These are phyloP conservation scores for Taphrina betulina DNA, from an alignment of 1,139 yeast genomes.

Conservation along the genomic window DNA sequence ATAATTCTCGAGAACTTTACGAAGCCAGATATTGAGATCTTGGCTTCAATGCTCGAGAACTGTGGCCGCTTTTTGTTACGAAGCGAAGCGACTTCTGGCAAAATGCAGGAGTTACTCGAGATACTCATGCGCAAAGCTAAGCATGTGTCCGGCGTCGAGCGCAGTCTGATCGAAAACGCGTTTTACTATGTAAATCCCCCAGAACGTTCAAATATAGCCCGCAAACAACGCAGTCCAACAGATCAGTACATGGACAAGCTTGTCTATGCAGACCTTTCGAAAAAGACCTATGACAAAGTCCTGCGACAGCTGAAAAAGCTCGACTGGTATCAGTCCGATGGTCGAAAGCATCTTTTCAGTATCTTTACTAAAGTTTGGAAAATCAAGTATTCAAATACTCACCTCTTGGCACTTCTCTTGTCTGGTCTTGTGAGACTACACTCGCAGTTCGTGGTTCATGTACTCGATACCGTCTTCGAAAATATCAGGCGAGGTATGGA, in stretches of 20 bases:
- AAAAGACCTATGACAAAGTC: constrained; percentile 46
- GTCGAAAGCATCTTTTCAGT: constrained; percentile 50
- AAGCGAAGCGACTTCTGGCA: constrained; percentile 59
- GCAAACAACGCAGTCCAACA: constrained; percentile 41
- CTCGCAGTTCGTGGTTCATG: constrained; percentile 48
- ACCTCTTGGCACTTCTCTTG: constrained; percentile 54
- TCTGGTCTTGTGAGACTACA: constrained; percentile 46
- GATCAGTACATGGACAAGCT: constrained; percentile 45
- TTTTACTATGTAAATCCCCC: constrained; percentile 65
- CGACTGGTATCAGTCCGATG: constrained; percentile 52
- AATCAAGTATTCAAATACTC: constrained; percentile 58
- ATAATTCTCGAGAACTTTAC: constrained; percentile 57
- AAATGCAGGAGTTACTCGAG: constrained; percentile 64
- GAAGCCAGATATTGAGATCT: constrained; percentile 63
- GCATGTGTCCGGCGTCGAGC: constrained; percentile 55
- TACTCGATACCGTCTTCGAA: constrained; percentile 69
- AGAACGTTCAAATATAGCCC: constrained; percentile 40
- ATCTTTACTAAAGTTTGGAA: constrained; percentile 64
- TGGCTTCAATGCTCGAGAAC: constrained; percentile 66
- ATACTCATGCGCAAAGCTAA: constrained; percentile 56
- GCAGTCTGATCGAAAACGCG: constrained; percentile 61
- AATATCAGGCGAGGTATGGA: constrained; percentile 66
- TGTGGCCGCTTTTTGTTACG: constrained; percentile 68
- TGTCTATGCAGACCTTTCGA: constrained; percentile 52
- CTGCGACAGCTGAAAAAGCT: constrained; percentile 50